phyloP scores from a whole-genome alignment of 805 yeast species.

The Suhomyces emberorum region DNA sequence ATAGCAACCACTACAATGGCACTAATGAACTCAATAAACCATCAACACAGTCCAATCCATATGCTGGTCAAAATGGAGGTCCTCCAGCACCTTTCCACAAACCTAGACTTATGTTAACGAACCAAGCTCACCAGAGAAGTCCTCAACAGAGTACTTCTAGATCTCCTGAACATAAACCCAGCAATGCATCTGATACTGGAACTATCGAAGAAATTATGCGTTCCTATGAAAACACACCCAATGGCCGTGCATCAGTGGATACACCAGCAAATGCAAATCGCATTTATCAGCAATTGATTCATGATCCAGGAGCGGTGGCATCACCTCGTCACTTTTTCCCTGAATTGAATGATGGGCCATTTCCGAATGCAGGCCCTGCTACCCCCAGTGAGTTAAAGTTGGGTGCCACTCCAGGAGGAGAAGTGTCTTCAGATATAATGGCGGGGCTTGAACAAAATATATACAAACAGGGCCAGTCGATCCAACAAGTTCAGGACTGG shows the following conservation, averaged over 20 bases:
- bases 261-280: slow-evolving; percentile 18
- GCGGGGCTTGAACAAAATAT: slow-evolving; percentile 46
- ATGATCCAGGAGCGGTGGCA: slow-evolving; percentile 22
- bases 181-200: slow-evolving; percentile 4
- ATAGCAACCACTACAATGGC: slow-evolving; percentile 3
- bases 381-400: slow-evolving; percentile 4
- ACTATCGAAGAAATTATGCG: slow-evolving; percentile 30
- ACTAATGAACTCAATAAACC: background rate
- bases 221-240: slow-evolving; percentile 20
- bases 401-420: slow-evolving; percentile 7
- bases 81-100: slow-evolving; percentile 19
- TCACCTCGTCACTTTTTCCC: slow-evolving; percentile 35
- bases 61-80: background rate
- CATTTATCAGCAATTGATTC: slow-evolving; percentile 30
- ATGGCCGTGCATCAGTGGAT: slow-evolving; percentile 1
- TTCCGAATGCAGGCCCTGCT: slow-evolving; percentile 3
- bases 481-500: slow-evolving; percentile 58
- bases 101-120: slow-evolving; percentile 41
- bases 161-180: slow-evolving; percentile 5
- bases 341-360: slow-evolving; percentile 21
- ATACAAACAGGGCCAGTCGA: slow-evolving; percentile 47
- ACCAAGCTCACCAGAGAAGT: slow-evolving; percentile 30
- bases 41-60: slow-evolving; percentile 8
- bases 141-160: slow-evolving; percentile 9
- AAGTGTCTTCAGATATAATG: slow-evolving; percentile 14